Conservation (phyloP, 305 asterid species). For the Vinca major region DNA sequence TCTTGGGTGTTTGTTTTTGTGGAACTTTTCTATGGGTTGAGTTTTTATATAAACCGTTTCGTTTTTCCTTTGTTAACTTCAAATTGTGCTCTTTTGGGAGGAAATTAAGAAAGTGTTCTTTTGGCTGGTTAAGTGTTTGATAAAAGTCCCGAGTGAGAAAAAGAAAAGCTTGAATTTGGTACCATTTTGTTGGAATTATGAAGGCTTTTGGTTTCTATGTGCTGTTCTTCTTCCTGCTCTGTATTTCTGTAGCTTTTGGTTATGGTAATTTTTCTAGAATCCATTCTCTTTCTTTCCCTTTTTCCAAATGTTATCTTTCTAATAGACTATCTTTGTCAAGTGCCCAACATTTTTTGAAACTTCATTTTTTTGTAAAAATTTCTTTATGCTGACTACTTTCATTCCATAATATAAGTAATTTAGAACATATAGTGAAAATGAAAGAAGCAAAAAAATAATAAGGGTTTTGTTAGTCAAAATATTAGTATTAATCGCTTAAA, state of each 20-base stretch:
- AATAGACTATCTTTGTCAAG: too few relatives aligned
- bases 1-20: not conserved
- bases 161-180: too few relatives aligned
- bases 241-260: conserved; percentile 26
- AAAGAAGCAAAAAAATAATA: too few relatives aligned
- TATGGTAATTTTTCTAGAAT: conserved; percentile 22
- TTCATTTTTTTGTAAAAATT: not conserved
- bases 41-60: conserved; percentile 10
- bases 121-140: conserved; percentile 1
- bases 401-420: too few relatives aligned
- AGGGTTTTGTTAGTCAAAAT: too few relatives aligned
- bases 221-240: conserved; percentile 28
- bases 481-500: too few relatives aligned
- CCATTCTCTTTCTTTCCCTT: too few relatives aligned
- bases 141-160: not conserved
- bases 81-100: not conserved
- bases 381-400: not conserved
- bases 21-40: conserved; percentile 20
- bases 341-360: too few relatives aligned
- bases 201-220: conserved; percentile 43
- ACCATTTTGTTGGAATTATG: conserved; percentile 26
- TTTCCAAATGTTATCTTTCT: not conserved
- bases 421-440: too few relatives aligned
- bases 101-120: not conserved
- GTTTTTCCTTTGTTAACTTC: not conserved